Conservation (phyloP, 208 protist genomes). For the Trypanosoma boissoni region DNA sequence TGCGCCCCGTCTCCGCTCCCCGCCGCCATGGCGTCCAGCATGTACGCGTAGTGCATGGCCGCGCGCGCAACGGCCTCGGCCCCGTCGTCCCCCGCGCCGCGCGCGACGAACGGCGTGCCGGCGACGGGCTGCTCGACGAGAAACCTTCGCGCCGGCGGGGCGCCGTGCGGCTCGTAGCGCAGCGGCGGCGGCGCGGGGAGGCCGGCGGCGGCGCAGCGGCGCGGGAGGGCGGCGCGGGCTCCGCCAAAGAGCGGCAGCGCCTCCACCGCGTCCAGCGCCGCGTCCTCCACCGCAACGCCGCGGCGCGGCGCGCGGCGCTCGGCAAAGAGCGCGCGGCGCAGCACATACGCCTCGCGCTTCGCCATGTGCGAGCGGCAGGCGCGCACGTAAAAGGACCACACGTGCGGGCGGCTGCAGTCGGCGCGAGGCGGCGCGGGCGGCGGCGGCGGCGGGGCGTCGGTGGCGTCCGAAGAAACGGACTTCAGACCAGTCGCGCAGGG, state of each 20-base stretch:
- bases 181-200: slow-evolving; percentile 50
- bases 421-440: slow-evolving; percentile 11
- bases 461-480: slow-evolving; percentile 14
- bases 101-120: slow-evolving; percentile 69
- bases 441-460: slow-evolving; percentile 17
- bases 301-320: slow-evolving; percentile 23
- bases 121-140: slow-evolving; percentile 40
- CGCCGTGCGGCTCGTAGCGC: slow-evolving; percentile 37
- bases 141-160: slow-evolving; percentile 32
- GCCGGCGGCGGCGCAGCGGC: slow-evolving; percentile 33
- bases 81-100: slow-evolving; percentile 34
- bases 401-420: slow-evolving; percentile 24
- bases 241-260: slow-evolving; percentile 30
- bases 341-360: slow-evolving; percentile 22
- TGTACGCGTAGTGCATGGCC: slow-evolving; percentile 76
- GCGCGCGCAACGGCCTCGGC: slow-evolving; percentile 48
- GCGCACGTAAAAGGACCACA: slow-evolving; percentile 32
- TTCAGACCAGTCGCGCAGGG: slow-evolving; percentile 66
- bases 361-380: slow-evolving; percentile 30
- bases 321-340: slow-evolving; percentile 29
- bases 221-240: slow-evolving; percentile 27
- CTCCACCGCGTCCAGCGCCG: slow-evolving; percentile 34
- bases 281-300: slow-evolving; percentile 34
- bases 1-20: too few relatives aligned
- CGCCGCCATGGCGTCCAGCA: slow-evolving; percentile 32